Evolutionary conservation across 148 eudicot genomes (phyloP).

Genomic region (Rhododendron mucronatum): DNA sequence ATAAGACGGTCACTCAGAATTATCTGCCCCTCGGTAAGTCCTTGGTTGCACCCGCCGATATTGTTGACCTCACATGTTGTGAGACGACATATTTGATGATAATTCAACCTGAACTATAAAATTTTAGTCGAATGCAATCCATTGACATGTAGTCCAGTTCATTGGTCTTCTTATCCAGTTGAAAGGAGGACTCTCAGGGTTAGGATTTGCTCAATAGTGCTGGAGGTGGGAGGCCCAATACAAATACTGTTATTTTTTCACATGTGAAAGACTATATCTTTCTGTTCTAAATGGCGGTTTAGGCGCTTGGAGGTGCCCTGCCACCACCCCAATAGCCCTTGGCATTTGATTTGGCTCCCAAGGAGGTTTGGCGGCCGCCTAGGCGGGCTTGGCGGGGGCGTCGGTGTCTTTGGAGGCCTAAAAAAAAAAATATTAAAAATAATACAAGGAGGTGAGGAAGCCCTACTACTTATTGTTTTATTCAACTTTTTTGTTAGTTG

Average conservation of each 20-base stretch:
- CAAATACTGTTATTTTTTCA: not conserved
- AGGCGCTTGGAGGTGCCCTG: too few species aligned
- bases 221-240: not conserved
- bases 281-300: too few species aligned
- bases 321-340: too few species aligned
- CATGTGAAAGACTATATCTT: not conserved
- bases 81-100: not conserved
- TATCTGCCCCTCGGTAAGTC: not conserved
- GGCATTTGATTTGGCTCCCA: too few species aligned
- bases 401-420: too few species aligned
- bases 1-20: not conserved
- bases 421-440: too few species aligned
- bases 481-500: too few species aligned
- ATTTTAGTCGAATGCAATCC: not conserved
- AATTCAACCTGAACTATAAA: not conserved
- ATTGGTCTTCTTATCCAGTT: not conserved
- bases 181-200: not conserved
- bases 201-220: not conserved
- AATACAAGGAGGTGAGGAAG: too few species aligned
- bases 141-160: not conserved
- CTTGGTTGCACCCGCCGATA: not conserved
- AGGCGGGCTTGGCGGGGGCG: too few species aligned
- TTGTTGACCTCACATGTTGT: not conserved
- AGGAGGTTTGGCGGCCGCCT: too few species aligned
- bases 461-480: too few species aligned